Evolutionary conservation across 108 stramenopile genomes (phyloP), one percentile per base, ranked within the genome.

Genomic region (Fistulifera pelliculosa): DNA sequence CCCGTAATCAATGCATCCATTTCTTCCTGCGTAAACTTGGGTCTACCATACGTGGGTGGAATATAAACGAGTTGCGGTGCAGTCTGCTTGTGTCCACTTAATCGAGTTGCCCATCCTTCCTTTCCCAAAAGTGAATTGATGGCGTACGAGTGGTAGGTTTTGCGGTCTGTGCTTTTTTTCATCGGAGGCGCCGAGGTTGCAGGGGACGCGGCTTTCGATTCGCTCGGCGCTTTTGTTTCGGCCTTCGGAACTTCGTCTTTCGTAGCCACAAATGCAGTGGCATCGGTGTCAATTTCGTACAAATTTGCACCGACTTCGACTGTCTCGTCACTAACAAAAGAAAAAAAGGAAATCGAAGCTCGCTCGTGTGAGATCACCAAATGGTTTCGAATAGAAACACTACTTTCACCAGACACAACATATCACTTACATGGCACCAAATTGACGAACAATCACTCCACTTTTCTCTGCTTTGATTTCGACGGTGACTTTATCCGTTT

Each of bases 111-210:
- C 82, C 86, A 87, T 21, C 90, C 78, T 17, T 92, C 81, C 68
- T 94, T 95, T 39, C 96, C 96, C 15, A 94, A 48, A 96, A 96
- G 41, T 89, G 74, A 62, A 96, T 96, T 13, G 91, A 77, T 28
- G 94, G 93, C 16, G 57, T 47, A 24, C 90, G 70, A 15, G 43
- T 38, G 11, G 25, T 43, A 47, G 52, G 19, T 53, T 72, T 21
- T n/a, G 44, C 22, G 15, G 41, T 21, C 18, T 31, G 22, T 16
- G 58, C 28, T 56, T 40, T 40, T 16, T 19, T 14, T 1, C 23
- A 23, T 24, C 60, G 49, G 17, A 48, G 38, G 19, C 35, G 64
- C 40, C 0, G 70, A 28, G 10, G 64, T 18, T 17, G 52, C 25
- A 41, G 69, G 49, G 21, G 57, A 25, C 11, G 73, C 21, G 12